Evolutionary conservation across 2,329 filamentous ascomycete species (phyloP).

Genomic region (Phialophora expanda): DNA sequence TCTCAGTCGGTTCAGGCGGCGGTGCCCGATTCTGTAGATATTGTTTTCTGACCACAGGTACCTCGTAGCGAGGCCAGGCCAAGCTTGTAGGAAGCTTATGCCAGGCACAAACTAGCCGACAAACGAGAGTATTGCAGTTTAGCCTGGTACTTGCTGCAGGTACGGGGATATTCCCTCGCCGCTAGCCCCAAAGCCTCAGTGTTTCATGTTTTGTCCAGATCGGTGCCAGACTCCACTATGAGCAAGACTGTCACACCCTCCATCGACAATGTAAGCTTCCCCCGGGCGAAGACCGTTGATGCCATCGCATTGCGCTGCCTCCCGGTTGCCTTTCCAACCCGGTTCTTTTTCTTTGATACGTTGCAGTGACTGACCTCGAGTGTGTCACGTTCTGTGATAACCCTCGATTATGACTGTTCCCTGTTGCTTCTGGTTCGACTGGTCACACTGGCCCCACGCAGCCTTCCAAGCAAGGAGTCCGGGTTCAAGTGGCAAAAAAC

Average conservation of each 20-base stretch:
- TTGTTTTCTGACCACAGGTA: neutral
- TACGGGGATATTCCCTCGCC: neutral
- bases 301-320: constrained; percentile 1
- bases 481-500: constrained; percentile 25
- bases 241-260: constrained; percentile 18
- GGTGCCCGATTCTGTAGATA: neutral
- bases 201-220: constrained; percentile 24
- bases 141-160: constrained; percentile 7
- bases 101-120: constrained; percentile 17
- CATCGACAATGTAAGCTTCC: neutral
- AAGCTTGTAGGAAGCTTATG: constrained; percentile 15
- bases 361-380: neutral
- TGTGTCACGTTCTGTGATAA: neutral
- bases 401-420: constrained; percentile 13
- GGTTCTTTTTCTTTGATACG: constrained; percentile 14
- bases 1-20: neutral
- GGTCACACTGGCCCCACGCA: neutral
- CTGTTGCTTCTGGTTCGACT: constrained; percentile 5
- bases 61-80: constrained; percentile 6
- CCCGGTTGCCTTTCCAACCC: constrained; percentile 9
- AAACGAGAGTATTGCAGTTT: constrained; percentile 12
- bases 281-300: constrained; percentile 11
- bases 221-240: constrained; percentile 16
- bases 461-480: constrained; percentile 5
- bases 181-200: constrained; percentile 10